Base-by-base conservation (phyloP, 1,139 yeast genomes). In the Taphrina flavorubra region DNA sequence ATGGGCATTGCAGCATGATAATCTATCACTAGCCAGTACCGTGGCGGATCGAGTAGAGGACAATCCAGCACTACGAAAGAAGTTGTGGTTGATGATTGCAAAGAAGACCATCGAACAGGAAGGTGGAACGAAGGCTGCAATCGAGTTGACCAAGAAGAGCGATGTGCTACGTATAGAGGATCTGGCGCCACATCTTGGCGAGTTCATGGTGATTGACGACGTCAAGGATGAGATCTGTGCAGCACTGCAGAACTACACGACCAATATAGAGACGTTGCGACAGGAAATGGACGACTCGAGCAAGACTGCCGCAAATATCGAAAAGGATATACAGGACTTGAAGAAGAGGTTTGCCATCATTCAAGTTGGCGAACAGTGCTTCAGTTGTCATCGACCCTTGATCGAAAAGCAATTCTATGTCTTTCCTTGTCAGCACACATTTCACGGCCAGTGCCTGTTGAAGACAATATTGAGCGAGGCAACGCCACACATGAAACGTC, bases 401-500 rank as follows among this genome's bases (percentile, higher is more conserved):
- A 84, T 91, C 2, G 84, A 87, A 4, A 85, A 92, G 70, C 87
- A 88, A 74, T 92, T 92, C 75, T 83, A 89, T 65, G 86, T 88
- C 11, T 94, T 92, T 76, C 97, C 97, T 0, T 94, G 99, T 76
- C 89, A 86, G 71, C 99, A 94, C 78, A 86, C 90, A 7, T 89
- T 90, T 79, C 99, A 95, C 76, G 87, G 88, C 69, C 97, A 92
- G 75, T 95, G 99, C 78, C 78, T 92, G 37, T 84, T 89, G 5
- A 84, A 86, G 69, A 80, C 80, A 49, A 84, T 88, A 53, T 77
- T 88, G 68, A 81, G 83, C 68, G 86, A 89, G 11, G 86, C 87
- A 47, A 91, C 91, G 74, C 88, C 87, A 75, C 83, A 86, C 62
- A 82, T 88, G 71, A 87, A 87, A 74, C 86, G 86, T 75, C 81